Evolutionary conservation across 768 basidiomycete genomes (phyloP), one percentile per base, ranked within the genome.

Genomic region (Collybia nuda): DNA sequence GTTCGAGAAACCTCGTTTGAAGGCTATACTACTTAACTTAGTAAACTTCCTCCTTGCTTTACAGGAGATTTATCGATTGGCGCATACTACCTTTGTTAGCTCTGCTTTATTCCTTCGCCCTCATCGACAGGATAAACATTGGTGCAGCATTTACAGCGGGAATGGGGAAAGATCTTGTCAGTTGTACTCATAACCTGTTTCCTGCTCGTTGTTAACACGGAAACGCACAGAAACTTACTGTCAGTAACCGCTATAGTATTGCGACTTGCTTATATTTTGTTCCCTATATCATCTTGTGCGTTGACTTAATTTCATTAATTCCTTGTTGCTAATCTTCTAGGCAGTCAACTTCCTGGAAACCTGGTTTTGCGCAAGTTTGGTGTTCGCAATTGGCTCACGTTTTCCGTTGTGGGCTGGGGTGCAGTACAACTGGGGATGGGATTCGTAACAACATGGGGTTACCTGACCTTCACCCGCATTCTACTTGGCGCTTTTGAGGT

Each of bases 291-390:
- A 45, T 77, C 6, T 58, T 77, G 76, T 76, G 28, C 32, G 72
- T 61, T 21, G 22, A 35, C 21, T 36, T 2, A 17, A 39, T 24
- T 12, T 23, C 35, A 41, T 47, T 17, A 14, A 23, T 49, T 32
- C 35, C 14, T n/a, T 2, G n/a, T 35, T 12, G 19, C 50, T 56
- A 45, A 54, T 3, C n/a, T 40, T 40, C 24, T 35, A 29, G 44
- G 17, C 52, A 78, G 76, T 8, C 76, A 79, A 58, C 61, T 79
- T 28, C 77, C 77, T 11, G 73, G 73, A 28, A 78, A 73, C 55
- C 61, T 75, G 11, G 61, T 76, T 17, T 63, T 79, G 22, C 70
- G 73, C 26, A 66, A 64, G 48, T 65, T 77, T 32, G 75, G 76
- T 11, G 71, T 72, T 28, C 70, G 74, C 36, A 74, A 76, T 54